phyloP scores from a whole-genome alignment of 202 grass and related monocot species.

The Panicum virgatum region DNA sequence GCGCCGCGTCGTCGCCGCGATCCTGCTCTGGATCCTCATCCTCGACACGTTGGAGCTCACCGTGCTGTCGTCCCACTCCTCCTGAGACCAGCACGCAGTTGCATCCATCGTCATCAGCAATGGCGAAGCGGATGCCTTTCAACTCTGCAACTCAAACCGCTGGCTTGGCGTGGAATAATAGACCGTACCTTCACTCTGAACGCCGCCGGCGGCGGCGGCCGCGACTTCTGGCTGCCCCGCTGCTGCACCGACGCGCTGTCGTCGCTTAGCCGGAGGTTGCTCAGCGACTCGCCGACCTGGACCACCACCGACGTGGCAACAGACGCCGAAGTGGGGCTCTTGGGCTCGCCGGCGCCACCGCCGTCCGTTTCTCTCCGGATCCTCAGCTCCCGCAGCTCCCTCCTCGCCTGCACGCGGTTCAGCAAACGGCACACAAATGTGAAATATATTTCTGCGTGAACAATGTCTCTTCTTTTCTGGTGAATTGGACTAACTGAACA shows the following conservation, averaged over 20 bases:
- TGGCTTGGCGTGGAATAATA: neutral
- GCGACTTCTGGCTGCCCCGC: constrained; percentile 48
- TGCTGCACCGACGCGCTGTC: constrained; percentile 56
- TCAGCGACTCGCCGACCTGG: constrained; percentile 67
- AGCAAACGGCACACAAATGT: neutral
- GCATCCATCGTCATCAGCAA: neutral
- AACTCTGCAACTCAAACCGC: neutral
- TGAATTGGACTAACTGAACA: neutral
- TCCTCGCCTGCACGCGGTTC: constrained; percentile 50
- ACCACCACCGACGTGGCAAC: constrained; percentile 71
- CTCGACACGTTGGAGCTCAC: constrained; percentile 77
- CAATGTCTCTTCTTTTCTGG: neutral
- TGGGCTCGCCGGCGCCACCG: constrained; percentile 8
- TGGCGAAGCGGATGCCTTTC: neutral
- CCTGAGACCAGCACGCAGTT: constrained; percentile 41
- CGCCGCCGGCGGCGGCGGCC: constrained; percentile 25
- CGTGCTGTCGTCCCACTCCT: constrained; percentile 99
- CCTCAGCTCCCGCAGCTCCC: constrained; percentile 34
- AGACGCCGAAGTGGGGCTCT: constrained; percentile 52
- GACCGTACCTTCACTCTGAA: constrained; percentile 64
- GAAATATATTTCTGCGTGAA: neutral
- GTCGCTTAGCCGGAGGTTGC: constrained; percentile 55
- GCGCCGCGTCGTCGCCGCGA: constrained; percentile 88
- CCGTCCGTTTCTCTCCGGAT: constrained; percentile 16
- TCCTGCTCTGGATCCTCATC: constrained; percentile 77